phyloP scores from a whole-genome alignment of 495 filamentous ascomycete species.

The Terfezia claveryi region DNA sequence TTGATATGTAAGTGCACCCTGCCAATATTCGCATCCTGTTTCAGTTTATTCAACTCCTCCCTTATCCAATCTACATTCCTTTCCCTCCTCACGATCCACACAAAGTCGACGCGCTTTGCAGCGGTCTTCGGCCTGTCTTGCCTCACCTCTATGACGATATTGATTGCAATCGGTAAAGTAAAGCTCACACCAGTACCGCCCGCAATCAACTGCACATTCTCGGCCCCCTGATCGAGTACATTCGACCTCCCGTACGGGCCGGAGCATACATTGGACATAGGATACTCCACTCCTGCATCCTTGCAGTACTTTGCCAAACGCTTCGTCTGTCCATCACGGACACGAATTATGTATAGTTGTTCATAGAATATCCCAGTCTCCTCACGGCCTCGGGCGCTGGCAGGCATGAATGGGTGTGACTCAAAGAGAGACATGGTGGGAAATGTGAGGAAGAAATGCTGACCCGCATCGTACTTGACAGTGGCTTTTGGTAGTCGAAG shows the following conservation, averaged over 20 bases:
- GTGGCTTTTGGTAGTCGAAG: conserved; percentile 34
- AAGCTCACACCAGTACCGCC: conserved; percentile 45
- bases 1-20: conserved; percentile 19
- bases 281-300: conserved; percentile 12
- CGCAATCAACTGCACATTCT: conserved; percentile 38
- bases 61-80: conserved; percentile 34
- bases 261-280: conserved; percentile 31
- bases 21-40: neutral
- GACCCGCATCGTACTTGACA: conserved; percentile 34
- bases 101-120: conserved; percentile 26
- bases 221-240: conserved; percentile 23
- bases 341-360: conserved; percentile 41
- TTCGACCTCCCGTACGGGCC: conserved; percentile 33
- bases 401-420: conserved; percentile 43
- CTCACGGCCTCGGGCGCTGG: conserved; percentile 25
- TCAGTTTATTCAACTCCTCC: conserved; percentile 29
- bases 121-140: conserved; percentile 2
- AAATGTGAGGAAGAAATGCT: conserved; percentile 47
- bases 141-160: conserved; percentile 20
- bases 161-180: conserved; percentile 33
- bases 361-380: conserved; percentile 12
- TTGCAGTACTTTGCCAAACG: conserved; percentile 26
- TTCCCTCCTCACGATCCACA: conserved; percentile 37
- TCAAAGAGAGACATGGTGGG: conserved; percentile 38
- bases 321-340: conserved; percentile 37